Evolutionary conservation across 108 stramenopile species (phyloP).

Genomic region (Skeletonema potamos): DNA sequence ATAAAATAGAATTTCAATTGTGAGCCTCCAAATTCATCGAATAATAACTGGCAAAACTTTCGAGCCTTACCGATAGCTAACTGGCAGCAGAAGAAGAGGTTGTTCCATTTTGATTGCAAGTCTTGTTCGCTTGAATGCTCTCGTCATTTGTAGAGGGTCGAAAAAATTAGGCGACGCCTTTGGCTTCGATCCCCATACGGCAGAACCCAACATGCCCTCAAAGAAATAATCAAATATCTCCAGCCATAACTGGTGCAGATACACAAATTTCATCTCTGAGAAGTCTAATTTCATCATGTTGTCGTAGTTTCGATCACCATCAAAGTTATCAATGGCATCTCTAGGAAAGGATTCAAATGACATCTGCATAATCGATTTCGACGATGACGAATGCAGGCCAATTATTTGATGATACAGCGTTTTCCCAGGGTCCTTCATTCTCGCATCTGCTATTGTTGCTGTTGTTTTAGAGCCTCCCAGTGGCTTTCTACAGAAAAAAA

Average conservation of each 20-base stretch:
- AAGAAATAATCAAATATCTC: constrained; percentile 85
- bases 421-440: constrained; percentile 52
- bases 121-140: constrained; percentile 14
- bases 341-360: constrained; percentile 45
- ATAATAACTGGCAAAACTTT: background rate
- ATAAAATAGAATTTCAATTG: background rate
- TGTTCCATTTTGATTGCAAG: constrained; percentile 59
- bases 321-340: background rate
- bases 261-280: constrained; percentile 77
- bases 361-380: constrained; percentile 3
- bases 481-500: constrained; percentile 37
- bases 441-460: constrained; percentile 60
- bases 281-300: constrained; percentile 45
- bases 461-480: constrained; percentile 54
- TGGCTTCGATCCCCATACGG: constrained; percentile 60
- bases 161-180: background rate
- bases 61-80: constrained; percentile 45
- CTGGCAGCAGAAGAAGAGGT: constrained; percentile 73
- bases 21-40: background rate
- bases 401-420: constrained; percentile 74
- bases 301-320: constrained; percentile 35
- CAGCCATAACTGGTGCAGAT: constrained; percentile 74
- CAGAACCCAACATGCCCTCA: constrained; percentile 69
- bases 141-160: background rate
- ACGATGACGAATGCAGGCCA: constrained; percentile 48